phyloP scores from a whole-genome alignment of 352 stramenopile species.

The Elongisporangium senticosum region DNA sequence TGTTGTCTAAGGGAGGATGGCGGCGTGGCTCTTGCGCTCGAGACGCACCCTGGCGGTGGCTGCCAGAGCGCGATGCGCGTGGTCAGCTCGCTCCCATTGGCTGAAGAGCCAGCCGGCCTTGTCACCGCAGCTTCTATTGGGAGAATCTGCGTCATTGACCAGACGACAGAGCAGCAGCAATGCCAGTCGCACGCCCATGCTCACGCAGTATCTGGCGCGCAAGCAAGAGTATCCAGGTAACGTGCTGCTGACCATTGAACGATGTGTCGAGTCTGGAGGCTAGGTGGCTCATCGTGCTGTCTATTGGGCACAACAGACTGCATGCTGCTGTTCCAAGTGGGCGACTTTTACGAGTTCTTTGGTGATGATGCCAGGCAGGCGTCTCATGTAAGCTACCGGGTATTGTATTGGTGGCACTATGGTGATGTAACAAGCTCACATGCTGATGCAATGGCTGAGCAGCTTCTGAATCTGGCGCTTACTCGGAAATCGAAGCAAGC shows the following conservation, averaged over 20 bases:
- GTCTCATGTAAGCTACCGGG: constrained; percentile 40
- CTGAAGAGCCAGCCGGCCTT: no score
- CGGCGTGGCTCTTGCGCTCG: no score
- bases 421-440: not conserved
- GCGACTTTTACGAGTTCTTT: constrained; percentile 85
- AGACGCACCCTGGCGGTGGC: no score
- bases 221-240: constrained; percentile 75
- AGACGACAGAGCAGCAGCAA: no score
- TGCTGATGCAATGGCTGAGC: not conserved
- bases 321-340: constrained; percentile 80
- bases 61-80: no score
- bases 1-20: no score
- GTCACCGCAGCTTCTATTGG: no score
- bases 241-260: no score
- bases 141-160: no score
- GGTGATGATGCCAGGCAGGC: constrained; percentile 62
- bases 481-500: constrained; percentile 61
- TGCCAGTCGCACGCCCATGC: constrained; percentile 44
- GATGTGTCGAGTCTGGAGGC: not conserved
- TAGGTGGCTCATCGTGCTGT: not conserved
- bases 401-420: not conserved
- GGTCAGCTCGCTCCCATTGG: no score
- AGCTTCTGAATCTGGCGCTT: constrained; percentile 69
- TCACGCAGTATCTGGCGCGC: constrained; percentile 62
- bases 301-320: constrained; percentile 30